phyloP scores from a whole-genome alignment of 1,284 basidiomycete species.

The Ceratobasidium sp. region DNA sequence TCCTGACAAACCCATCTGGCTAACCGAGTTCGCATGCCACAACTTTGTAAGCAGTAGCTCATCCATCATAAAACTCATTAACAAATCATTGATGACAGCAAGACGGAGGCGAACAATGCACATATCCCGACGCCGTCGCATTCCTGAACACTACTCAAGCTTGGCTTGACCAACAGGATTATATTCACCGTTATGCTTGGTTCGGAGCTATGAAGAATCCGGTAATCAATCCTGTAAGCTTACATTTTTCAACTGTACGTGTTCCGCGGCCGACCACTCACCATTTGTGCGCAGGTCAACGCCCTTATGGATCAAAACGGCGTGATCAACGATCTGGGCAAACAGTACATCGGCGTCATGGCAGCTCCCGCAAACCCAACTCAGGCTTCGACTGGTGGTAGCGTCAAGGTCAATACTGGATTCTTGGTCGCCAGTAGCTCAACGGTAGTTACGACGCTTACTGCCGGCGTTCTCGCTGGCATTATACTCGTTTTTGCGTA shows the following conservation, averaged over 20 bases:
- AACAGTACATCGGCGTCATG: conserved; percentile 41
- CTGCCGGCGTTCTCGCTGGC: conserved; percentile 7
- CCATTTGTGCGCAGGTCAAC: conserved; percentile 25
- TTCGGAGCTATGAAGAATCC: conserved; percentile 58
- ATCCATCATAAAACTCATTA: neutral
- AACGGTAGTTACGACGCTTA: neutral
- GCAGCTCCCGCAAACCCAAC: conserved; percentile 26
- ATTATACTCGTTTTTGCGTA: neutral
- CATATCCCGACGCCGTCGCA: conserved; percentile 57
- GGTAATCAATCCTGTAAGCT: conserved; percentile 42
- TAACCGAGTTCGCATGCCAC: conserved; percentile 79
- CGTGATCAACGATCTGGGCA: conserved; percentile 44
- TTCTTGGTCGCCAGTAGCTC: neutral
- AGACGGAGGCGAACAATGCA: conserved; percentile 57
- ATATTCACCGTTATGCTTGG: conserved; percentile 65
- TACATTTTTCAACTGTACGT: neutral
- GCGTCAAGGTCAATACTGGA: conserved; percentile 3
- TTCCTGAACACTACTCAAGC: conserved; percentile 63
- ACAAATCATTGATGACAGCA: neutral
- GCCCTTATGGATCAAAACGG: conserved; percentile 42
- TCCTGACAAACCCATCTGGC: conserved; percentile 64
- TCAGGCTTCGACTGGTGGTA: neutral
- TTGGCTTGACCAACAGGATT: conserved; percentile 62
- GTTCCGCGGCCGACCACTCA: neutral
- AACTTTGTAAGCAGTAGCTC: conserved; percentile 55